Evolutionary conservation across 1,284 basidiomycete genomes (phyloP).

Genomic region (Trichosporon sp.): DNA sequence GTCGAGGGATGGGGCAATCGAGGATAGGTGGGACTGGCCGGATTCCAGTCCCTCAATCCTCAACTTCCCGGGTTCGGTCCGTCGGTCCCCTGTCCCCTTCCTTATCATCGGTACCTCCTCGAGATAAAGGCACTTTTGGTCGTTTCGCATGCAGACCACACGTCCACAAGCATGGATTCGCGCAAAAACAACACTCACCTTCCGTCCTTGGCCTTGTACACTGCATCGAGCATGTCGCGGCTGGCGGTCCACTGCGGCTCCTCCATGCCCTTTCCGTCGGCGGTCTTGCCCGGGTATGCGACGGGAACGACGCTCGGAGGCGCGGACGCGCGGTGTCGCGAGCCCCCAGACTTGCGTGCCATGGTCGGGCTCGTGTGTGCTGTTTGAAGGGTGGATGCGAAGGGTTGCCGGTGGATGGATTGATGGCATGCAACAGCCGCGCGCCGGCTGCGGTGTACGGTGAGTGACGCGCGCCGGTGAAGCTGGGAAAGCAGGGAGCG

Average conservation of each 20-base stretch:
- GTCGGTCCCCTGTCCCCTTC: conserved; percentile 12
- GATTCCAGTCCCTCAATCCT: conserved; percentile 8
- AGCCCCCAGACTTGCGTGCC: conserved; percentile 36
- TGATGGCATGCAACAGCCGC: conserved; percentile 17
- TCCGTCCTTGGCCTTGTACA: conserved; percentile 49
- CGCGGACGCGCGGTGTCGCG: conserved; percentile 28
- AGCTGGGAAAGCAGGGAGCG: conserved; percentile 10
- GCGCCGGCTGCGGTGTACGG: neutral
- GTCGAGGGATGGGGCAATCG: conserved; percentile 7
- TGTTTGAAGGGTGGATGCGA: conserved; percentile 7
- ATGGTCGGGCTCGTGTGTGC: conserved; percentile 14
- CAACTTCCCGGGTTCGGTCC: conserved; percentile 19
- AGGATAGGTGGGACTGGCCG: neutral
- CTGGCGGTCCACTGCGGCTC: conserved; percentile 47
- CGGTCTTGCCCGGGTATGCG: conserved; percentile 42
- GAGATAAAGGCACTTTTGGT: conserved; percentile 13
- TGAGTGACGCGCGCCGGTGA: conserved; percentile 3
- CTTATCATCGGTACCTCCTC: conserved; percentile 13
- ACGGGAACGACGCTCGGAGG: conserved; percentile 34
- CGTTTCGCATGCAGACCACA: neutral
- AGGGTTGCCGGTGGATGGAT: conserved; percentile 16
- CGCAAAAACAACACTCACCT: conserved; percentile 38
- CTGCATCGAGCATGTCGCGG: conserved; percentile 46
- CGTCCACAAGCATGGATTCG: neutral
- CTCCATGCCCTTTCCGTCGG: conserved; percentile 37